Conservation (phyloP, 2,329 filamentous ascomycete genomes). For the Dothideomycetes sp. region DNA sequence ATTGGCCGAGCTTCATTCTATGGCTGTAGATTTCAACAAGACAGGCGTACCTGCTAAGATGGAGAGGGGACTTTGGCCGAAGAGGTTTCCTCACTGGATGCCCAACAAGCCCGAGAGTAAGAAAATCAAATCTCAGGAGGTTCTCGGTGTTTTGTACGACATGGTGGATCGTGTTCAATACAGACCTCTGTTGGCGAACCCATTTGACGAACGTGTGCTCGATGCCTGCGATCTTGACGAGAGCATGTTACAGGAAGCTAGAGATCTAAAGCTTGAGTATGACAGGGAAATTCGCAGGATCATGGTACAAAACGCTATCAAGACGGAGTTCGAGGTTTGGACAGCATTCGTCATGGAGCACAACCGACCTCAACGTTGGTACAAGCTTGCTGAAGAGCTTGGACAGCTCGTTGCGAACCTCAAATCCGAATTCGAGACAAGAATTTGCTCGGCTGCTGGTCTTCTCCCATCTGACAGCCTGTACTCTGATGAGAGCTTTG, state of each 20-base stretch:
- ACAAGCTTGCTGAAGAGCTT: constrained; percentile 80
- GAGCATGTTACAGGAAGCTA: constrained; percentile 48
- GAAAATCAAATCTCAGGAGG: constrained; percentile 57
- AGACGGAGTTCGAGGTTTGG: constrained; percentile 87
- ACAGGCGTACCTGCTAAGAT: constrained; percentile 71
- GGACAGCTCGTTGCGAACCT: constrained; percentile 57
- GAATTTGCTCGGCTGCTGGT: constrained; percentile 58
- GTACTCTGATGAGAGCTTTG: constrained; percentile 34
- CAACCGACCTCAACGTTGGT: constrained; percentile 63
- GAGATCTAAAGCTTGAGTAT: constrained; percentile 64
- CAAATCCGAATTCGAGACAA: constrained; percentile 57
- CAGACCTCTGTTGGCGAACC: constrained; percentile 57
- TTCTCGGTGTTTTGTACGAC: constrained; percentile 78
- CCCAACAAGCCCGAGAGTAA: constrained; percentile 49
- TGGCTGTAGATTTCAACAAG: constrained; percentile 90
- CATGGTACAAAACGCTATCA: constrained; percentile 75
- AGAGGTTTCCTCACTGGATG: constrained; percentile 78
- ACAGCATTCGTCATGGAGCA: constrained; percentile 73
- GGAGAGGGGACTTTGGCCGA: constrained; percentile 50
- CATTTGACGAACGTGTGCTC: constrained; percentile 71
- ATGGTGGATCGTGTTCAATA: constrained; percentile 62
- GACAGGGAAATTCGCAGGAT: constrained; percentile 67
- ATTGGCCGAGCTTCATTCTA: constrained; percentile 74
- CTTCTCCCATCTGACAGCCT: constrained; percentile 30
- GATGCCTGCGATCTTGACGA: constrained; percentile 46